Evolutionary conservation across 106 monocot genomes (phyloP), one percentile per base, ranked within the genome.

Genomic region (Allium sativum): DNA sequence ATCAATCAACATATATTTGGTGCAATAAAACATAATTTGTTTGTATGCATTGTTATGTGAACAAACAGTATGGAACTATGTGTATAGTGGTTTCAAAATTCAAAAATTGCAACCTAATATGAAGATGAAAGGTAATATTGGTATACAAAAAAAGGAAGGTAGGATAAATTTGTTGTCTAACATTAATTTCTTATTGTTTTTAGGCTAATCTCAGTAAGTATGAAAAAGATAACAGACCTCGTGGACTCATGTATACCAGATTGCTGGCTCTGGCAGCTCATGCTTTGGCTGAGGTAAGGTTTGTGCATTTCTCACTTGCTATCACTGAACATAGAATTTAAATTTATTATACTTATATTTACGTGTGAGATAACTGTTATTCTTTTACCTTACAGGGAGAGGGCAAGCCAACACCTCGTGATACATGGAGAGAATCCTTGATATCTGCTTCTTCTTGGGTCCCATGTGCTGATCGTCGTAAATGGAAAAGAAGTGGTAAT

Each of bases 261-360:
- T 72, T 98, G 67, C 73, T 85, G 45, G 82, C 82, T 67, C 73
- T 98, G 74, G 85, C 92, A 46, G 78, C 92, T 43, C 98, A 92
- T 83, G 88, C 92, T 9, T 78, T 98, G 67, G 91, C 98, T 71
- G 92, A 92, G 78, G 98, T 92, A 82, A 52, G 59, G 21, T 74
- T 61, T 61, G 48, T 44, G 3, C 17, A 60, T 60, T 44, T 44
- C 60, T 44, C 41, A 31, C 31, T 31, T 31, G 5, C 31, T 31
- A 31, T 58, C 1, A 18, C 44, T 1, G 21, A 0, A 48, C 6
- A 16, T 3, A 65, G 12, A 18, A 16, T 65, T 65, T 40, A 13
- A 18, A 16, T 65, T 65, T 40, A 13, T 40, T 40, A 12, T 18
- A 42, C 19, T 53, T 42, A 60, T 44, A 60, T 60, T 60, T 60